These are phyloP conservation scores for Arachnopeziza araneosa DNA, from an alignment of 2,329 filamentous ascomycete species.

Conservation along the genomic window DNA sequence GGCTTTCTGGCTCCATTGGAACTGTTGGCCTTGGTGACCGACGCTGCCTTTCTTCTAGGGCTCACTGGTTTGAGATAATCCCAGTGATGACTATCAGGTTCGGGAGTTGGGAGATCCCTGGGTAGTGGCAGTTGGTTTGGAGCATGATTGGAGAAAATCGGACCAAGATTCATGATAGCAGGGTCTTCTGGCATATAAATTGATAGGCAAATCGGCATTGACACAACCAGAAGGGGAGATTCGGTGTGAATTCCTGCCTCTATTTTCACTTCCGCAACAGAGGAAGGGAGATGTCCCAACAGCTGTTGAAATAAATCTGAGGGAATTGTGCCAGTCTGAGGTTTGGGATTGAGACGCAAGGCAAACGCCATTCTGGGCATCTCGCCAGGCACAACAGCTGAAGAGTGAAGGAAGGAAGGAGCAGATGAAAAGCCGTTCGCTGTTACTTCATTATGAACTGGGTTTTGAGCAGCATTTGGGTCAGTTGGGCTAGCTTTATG, in stretches of 20 bases:
- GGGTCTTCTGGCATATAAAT: slow-evolving; percentile 20
- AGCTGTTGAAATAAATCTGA: slow-evolving; percentile 18
- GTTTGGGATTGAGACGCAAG: slow-evolving; percentile 15
- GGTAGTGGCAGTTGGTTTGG: slow-evolving; percentile 4
- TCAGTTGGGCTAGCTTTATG: slow-evolving; percentile 1
- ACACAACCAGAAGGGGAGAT: slow-evolving; percentile 21
- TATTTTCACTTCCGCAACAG: slow-evolving; percentile 20
- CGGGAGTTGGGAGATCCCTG: slow-evolving; percentile 18
- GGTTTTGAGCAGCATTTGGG: slow-evolving; percentile 6
- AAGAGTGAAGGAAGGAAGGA: slow-evolving; percentile 16
- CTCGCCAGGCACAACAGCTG: slow-evolving; percentile 6
- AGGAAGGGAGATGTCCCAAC: slow-evolving; percentile 16
- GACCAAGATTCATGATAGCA: slow-evolving; percentile 18
- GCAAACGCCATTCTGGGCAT: slow-evolving; percentile 20
- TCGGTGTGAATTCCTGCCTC: slow-evolving; percentile 21
- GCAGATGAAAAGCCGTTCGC: slow-evolving; percentile 2
- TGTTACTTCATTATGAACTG: not conserved
- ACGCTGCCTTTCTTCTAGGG: not conserved
- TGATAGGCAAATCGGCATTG: slow-evolving; percentile 20
- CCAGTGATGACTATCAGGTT: slow-evolving; percentile 9
- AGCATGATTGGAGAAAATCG: slow-evolving; percentile 14
- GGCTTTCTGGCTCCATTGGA: slow-evolving; percentile 6
- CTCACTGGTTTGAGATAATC: not conserved
- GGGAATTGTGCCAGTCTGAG: slow-evolving; percentile 13
- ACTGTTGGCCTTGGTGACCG: not conserved